Conservation (phyloP, 2,329 filamentous ascomycete species). For the Pseudodiploospora longispora region DNA sequence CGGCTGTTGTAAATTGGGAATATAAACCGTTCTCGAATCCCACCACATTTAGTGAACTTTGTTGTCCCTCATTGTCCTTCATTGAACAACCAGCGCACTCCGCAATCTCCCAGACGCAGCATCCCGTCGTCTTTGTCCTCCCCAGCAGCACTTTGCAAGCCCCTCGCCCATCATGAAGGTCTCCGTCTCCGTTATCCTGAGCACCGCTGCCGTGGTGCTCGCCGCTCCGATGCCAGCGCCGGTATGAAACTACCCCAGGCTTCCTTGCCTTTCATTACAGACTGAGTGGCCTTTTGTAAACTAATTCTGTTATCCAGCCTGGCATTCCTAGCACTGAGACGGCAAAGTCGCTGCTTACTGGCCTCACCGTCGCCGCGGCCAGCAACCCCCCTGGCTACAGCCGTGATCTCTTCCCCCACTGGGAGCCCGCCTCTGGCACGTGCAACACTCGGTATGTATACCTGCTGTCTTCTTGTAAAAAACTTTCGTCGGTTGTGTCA, state of each 20-base stretch:
- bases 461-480: too few species aligned
- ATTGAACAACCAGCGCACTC: not conserved
- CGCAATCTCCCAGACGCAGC: not conserved
- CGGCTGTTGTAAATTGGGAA: not conserved
- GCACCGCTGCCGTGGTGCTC: constrained; percentile 17
- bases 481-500: not conserved
- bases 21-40: not conserved
- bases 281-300: not conserved
- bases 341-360: constrained; percentile 50
- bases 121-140: not conserved
- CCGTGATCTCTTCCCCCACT: constrained; percentile 63
- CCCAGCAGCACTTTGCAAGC: constrained; percentile 7
- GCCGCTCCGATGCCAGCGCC: constrained; percentile 21
- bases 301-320: constrained; percentile 28
- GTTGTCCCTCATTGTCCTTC: not conserved
- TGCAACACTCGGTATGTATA: constrained; percentile 58
- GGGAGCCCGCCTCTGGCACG: constrained; percentile 54
- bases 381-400: constrained; percentile 51
- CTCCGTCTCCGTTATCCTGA: constrained; percentile 18
- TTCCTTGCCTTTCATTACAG: not conserved
- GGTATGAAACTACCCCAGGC: constrained; percentile 12
- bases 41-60: too few species aligned
- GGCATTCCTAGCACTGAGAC: constrained; percentile 52
- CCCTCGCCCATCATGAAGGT: constrained; percentile 20
- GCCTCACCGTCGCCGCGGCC: constrained; percentile 48